Conservation (phyloP, 176 grass and related monocot species). For the Hsuehochloa calcarea region DNA sequence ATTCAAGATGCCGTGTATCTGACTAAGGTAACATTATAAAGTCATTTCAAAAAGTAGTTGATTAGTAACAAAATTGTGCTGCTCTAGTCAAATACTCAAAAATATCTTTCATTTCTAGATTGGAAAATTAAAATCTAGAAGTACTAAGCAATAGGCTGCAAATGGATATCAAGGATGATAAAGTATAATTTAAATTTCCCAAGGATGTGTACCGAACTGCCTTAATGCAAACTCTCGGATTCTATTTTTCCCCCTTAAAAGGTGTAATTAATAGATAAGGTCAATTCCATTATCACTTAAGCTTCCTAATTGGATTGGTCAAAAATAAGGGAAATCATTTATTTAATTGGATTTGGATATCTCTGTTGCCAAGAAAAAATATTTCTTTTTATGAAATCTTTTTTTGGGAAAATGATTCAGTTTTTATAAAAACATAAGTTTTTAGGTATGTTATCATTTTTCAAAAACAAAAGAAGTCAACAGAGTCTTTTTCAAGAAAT, state of each 20-base stretch:
- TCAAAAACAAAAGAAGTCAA: no score
- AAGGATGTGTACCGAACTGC: background rate
- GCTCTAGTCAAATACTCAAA: background rate
- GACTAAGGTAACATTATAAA: slow-evolving; percentile 55
- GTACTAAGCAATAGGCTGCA: background rate
- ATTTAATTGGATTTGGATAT: background rate
- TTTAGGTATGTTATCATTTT: no score
- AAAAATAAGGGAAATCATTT: background rate
- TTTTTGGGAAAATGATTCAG: background rate
- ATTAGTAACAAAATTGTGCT: background rate
- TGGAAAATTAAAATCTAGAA: background rate
- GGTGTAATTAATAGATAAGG: background rate
- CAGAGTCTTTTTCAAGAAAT: no score
- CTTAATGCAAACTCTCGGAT: background rate
- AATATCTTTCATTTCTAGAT: background rate
- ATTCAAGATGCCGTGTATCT: slow-evolving; percentile 76
- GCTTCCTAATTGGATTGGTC: background rate
- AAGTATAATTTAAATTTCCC: background rate
- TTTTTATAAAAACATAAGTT: background rate
- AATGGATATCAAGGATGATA: background rate
- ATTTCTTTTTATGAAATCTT: no score
- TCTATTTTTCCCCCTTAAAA: background rate
- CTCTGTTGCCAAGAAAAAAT: background rate
- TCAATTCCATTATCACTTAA: background rate
- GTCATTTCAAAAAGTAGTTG: background rate